These are phyloP conservation scores for Diaporthe ampelina DNA, from an alignment of 2,329 filamentous ascomycete genomes.

Conservation along the genomic window DNA sequence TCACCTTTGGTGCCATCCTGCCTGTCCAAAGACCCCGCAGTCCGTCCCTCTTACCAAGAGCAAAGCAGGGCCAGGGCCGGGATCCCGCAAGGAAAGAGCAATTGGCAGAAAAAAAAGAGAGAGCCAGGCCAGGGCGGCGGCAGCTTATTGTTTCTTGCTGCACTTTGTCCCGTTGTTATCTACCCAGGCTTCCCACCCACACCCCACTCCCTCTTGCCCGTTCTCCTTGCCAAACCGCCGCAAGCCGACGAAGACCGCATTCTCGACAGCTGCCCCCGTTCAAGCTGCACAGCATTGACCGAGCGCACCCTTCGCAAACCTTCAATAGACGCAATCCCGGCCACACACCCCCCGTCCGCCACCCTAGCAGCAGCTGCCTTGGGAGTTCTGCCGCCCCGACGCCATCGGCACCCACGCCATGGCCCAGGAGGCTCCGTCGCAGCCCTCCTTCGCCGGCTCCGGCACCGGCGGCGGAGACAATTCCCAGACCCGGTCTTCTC, in stretches of 20 bases:
- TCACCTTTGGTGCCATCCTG: conserved; percentile 2
- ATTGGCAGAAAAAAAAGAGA: not conserved
- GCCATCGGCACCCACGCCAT: conserved; percentile 33
- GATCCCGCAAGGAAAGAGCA: conserved; percentile 12
- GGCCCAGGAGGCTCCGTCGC: conserved; percentile 27
- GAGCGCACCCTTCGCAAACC: conserved; percentile 34
- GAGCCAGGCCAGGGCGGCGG: not conserved
- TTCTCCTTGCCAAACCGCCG: conserved; percentile 39
- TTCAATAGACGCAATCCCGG: conserved; percentile 28
- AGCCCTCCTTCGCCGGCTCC: conserved; percentile 18
- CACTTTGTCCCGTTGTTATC: conserved; percentile 16
- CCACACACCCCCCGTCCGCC: not conserved
- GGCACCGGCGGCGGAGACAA: conserved; percentile 13
- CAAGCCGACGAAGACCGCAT: conserved; percentile 42
- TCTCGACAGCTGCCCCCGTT: conserved; percentile 32
- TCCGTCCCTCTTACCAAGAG: not conserved
- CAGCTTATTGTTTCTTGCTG: conserved; percentile 3
- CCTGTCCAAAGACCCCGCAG: conserved; percentile 25
- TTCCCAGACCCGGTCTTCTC: conserved; percentile 41
- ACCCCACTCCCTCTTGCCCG: conserved; percentile 20
- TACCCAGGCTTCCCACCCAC: conserved; percentile 27
- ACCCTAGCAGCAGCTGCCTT: not conserved
- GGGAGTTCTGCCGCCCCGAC: conserved; percentile 32
- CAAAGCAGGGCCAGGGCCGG: not conserved
- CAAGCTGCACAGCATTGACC: conserved; percentile 27